Evolutionary conservation across 306 rosid species (phyloP).

Genomic region (Benincasa hispida): DNA sequence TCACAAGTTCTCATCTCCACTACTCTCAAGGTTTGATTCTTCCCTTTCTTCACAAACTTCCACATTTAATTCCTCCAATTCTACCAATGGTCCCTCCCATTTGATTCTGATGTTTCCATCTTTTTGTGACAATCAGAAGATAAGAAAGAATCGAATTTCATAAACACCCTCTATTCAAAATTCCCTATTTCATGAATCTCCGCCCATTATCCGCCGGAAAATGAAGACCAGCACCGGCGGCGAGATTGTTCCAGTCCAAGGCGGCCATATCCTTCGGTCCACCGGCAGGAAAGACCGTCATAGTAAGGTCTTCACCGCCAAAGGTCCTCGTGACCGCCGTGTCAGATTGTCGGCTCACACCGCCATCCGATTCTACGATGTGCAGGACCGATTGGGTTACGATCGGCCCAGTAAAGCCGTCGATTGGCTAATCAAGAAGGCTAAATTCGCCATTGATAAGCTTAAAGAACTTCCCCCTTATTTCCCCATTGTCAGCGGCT

Average conservation of each 20-base stretch:
- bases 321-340: background rate
- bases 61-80: background rate
- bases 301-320: background rate
- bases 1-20: background rate
- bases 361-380: constrained; percentile 78
- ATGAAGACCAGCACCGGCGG: background rate
- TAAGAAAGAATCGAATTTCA: background rate
- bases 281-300: background rate
- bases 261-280: background rate
- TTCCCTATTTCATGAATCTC: no score
- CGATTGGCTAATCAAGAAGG: constrained; percentile 86
- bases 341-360: constrained; percentile 59
- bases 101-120: background rate
- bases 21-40: background rate
- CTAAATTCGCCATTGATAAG: constrained; percentile 55
- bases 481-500: constrained; percentile 18
- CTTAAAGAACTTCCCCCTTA: constrained; percentile 65
- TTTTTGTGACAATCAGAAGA: background rate
- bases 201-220: background rate
- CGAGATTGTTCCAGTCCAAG: background rate
- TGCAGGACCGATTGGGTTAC: constrained; percentile 77
- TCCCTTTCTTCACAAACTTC: background rate
- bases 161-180: background rate
- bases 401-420: constrained; percentile 83
- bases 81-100: background rate